Percentiles rank a stretch among this genome's conserved stretches.
Conservation (phyloP, 2,329 filamentous ascomycete species). For the Apiospora saccharicola region DNA sequence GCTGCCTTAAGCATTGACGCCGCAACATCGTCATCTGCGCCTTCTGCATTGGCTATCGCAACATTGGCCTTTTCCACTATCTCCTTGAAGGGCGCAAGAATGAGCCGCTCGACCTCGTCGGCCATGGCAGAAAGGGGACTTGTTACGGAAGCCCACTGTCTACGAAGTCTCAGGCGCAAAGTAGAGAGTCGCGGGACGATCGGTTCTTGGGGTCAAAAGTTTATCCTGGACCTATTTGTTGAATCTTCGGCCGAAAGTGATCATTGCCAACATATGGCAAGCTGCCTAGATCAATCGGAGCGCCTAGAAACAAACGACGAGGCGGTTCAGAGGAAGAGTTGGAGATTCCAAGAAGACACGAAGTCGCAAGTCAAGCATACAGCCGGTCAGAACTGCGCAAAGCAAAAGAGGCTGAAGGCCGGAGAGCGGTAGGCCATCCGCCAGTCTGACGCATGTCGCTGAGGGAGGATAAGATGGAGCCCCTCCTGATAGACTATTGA, state of each 20-base stretch:
- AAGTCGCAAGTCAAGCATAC: constrained; percentile 2
- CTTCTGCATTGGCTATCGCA: constrained; percentile 55
- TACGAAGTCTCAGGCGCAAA: neutral
- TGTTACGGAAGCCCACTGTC: neutral
- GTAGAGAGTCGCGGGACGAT: neutral
- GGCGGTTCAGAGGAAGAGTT: neutral
- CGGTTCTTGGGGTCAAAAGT: neutral
- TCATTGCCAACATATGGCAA: neutral
- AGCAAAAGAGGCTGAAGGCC: constrained; percentile 12
- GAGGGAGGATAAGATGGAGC: constrained; percentile 21
- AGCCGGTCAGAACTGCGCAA: neutral
- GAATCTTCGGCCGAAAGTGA: neutral
- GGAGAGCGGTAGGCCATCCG: constrained; percentile 1
- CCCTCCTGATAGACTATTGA: constrained; percentile 19
- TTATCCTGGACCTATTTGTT: neutral
- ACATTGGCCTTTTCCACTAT: constrained; percentile 59
- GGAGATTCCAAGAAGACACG: constrained; percentile 1
- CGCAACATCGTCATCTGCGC: constrained; percentile 45
- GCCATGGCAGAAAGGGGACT: constrained; percentile 34
- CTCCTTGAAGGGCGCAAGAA: constrained; percentile 59
- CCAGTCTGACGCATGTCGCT: constrained; percentile 12
- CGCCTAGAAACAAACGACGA: neutral
- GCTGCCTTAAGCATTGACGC: constrained; percentile 58
- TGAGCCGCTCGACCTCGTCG: constrained; percentile 48
- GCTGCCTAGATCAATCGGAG: neutral